Percentiles rank a stretch among this genome's conserved stretches.
Conservation (phyloP, 2,329 filamentous ascomycete genomes). For the Fusarium continuum region DNA sequence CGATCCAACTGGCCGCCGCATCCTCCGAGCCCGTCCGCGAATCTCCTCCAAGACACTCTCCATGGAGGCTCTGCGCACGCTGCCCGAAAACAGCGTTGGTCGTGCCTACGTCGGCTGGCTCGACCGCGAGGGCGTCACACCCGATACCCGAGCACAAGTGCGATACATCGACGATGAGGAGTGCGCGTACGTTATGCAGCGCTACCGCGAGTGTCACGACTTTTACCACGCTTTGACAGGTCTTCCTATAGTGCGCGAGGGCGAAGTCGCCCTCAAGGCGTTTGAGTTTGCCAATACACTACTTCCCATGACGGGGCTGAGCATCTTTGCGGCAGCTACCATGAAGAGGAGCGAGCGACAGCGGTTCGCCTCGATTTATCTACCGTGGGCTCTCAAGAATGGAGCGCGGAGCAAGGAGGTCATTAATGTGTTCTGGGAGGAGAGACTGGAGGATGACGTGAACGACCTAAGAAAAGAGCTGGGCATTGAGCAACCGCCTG, state of each 20-base stretch:
- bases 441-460: conserved; percentile 86
- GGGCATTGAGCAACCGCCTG: conserved; percentile 87
- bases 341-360: conserved; percentile 82
- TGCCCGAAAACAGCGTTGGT: conserved; percentile 80
- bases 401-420: conserved; percentile 80
- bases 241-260: conserved; percentile 89
- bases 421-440: conserved; percentile 98
- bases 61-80: conserved; percentile 73
- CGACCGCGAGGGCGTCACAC: conserved; percentile 91
- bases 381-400: conserved; percentile 91
- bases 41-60: conserved; percentile 79
- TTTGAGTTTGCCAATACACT: conserved; percentile 97
- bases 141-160: conserved; percentile 84
- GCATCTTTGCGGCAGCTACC: conserved; percentile 84
- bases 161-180: conserved; percentile 94
- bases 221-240: conserved; percentile 97
- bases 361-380: conserved; percentile 77
- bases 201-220: conserved; percentile 96
- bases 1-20: conserved; percentile 83
- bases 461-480: conserved; percentile 76
- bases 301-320: conserved; percentile 93
- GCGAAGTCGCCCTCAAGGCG: conserved; percentile 95
- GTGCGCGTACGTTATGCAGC: conserved; percentile 98
- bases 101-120: conserved; percentile 87
- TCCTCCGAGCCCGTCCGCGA: conserved; percentile 88